Conservation (phyloP, 2,329 filamentous ascomycete species). For the Trichoderma lentiforme region DNA sequence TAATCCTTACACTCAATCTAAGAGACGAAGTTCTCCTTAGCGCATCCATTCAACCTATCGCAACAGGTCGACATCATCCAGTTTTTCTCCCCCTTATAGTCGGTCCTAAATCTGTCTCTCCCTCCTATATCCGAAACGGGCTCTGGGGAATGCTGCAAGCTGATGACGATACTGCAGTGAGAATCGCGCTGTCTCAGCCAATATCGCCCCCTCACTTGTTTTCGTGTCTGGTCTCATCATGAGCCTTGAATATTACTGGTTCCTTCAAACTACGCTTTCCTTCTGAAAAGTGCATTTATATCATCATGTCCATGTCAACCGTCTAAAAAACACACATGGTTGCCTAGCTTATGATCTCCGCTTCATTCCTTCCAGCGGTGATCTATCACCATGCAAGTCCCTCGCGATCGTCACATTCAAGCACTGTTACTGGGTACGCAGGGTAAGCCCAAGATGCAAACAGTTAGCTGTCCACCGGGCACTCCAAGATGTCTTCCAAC, state of each 20-base stretch:
- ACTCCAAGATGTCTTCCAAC: neutral
- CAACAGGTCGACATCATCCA: neutral
- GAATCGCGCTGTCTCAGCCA: neutral
- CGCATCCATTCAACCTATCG: neutral
- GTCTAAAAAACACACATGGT: neutral
- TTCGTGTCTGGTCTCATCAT: neutral
- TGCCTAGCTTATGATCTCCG: neutral
- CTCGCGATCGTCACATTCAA: neutral
- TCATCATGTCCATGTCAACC: neutral
- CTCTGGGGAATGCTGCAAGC: neutral
- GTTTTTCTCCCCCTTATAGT: neutral
- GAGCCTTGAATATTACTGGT: neutral
- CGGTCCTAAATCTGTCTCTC: neutral
- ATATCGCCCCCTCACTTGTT: neutral
- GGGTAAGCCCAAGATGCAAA: neutral
- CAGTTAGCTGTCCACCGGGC: neutral
- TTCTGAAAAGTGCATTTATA: neutral
- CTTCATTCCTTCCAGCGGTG: neutral
- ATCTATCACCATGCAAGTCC: neutral
- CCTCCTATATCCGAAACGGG: neutral
- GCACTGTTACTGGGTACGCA: neutral
- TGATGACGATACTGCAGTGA: neutral
- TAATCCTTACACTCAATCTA: neutral
- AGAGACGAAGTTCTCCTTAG: neutral
- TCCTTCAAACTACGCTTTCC: neutral